phyloP scores from a whole-genome alignment of 2,329 filamentous ascomycete genomes.

The Trichoderma sp. region DNA sequence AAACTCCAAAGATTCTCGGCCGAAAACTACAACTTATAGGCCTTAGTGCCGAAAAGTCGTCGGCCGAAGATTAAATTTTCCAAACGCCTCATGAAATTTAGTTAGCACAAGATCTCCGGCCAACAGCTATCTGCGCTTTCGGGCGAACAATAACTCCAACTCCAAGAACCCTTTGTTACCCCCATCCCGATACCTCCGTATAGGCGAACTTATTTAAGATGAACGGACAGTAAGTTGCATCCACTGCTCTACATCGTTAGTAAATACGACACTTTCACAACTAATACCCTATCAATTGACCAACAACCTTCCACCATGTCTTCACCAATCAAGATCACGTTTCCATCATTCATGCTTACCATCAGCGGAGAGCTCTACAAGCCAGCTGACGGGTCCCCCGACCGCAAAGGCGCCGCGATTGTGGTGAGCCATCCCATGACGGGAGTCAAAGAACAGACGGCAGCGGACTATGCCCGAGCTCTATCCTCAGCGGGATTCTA shows the following conservation, averaged over 20 bases:
- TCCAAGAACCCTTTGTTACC: background rate
- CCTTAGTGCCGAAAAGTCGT: background rate
- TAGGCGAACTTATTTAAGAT: background rate
- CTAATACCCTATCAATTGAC: background rate
- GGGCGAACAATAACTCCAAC: background rate
- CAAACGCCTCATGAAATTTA: no score
- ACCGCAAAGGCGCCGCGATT: conserved; percentile 21
- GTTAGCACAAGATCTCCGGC: background rate
- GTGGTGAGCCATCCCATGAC: conserved; percentile 36
- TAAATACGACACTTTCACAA: background rate
- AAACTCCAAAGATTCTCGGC: no score
- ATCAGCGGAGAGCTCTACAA: background rate
- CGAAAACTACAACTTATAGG: background rate
- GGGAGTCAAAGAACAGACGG: conserved; percentile 42
- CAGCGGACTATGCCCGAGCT: conserved; percentile 34
- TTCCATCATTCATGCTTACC: background rate
- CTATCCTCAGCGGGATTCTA: conserved; percentile 37
- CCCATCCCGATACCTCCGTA: background rate
- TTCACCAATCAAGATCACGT: background rate
- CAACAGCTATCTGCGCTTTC: background rate
- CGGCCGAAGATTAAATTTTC: background rate
- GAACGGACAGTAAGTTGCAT: background rate
- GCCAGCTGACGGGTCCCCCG: background rate
- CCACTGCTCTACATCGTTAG: background rate
- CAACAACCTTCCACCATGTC: background rate